Conservation (phyloP, 306 rosid genomes). For the Herpetospermum pedunculosum region DNA sequence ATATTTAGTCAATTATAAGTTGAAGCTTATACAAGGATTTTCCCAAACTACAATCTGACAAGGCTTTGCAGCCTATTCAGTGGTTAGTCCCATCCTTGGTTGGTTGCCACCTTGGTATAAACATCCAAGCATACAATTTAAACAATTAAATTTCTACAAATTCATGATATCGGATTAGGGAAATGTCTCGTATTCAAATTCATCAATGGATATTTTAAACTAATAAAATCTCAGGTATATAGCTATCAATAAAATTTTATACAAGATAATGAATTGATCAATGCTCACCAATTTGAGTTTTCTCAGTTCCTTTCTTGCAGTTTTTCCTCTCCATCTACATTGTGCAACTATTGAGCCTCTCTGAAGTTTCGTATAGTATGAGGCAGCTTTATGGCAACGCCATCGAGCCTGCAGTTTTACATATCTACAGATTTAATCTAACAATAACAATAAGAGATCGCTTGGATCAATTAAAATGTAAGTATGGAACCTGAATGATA, state of each 20-base stretch:
- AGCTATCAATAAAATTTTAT: background rate
- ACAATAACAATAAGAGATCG: background rate
- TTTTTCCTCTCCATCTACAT: conserved; percentile 76
- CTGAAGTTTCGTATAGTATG: conserved; percentile 64
- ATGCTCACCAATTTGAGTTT: conserved; percentile 76
- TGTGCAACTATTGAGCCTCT: conserved; percentile 66
- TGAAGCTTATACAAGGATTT: background rate
- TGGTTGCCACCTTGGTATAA: background rate
- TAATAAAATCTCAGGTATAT: background rate
- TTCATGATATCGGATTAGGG: too few species aligned
- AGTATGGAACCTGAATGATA: conserved; percentile 51
- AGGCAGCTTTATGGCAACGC: conserved; percentile 67
- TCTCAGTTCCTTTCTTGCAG: conserved; percentile 72
- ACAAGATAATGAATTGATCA: background rate
- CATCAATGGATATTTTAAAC: background rate
- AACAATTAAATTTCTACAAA: background rate
- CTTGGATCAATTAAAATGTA: conserved; percentile 14
- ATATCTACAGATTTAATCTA: background rate
- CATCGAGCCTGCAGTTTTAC: conserved; percentile 60
- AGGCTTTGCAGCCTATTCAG: background rate
- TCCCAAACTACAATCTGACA: background rate
- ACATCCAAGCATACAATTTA: background rate
- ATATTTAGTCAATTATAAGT: background rate
- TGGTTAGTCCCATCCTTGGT: background rate
- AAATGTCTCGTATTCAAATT: too few species aligned